Conservation (phyloP, 768 basidiomycete genomes). For the Nidularia sp. region DNA sequence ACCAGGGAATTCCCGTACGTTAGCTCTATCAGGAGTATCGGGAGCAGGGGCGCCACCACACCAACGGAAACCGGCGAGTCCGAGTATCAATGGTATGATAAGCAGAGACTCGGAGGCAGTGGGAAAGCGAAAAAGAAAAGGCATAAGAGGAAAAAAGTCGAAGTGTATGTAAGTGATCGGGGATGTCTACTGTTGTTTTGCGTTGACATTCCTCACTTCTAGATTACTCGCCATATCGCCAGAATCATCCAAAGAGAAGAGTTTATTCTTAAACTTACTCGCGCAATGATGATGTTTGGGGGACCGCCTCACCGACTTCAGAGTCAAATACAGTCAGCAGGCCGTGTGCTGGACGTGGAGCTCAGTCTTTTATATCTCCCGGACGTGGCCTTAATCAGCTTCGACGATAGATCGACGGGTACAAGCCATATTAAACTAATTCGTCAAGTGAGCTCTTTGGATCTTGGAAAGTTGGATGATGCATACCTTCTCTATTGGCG, state of each 20-base stretch:
- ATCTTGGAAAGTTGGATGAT: conserved; percentile 72
- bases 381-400: conserved; percentile 74
- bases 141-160: conserved; percentile 63
- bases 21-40: background rate
- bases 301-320: conserved; percentile 80
- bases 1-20: background rate
- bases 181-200: background rate
- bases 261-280: conserved; percentile 79
- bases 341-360: conserved; percentile 70
- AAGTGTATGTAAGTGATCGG: conserved; percentile 59
- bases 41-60: background rate
- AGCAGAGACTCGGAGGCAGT: background rate
- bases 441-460: conserved; percentile 64
- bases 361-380: conserved; percentile 72
- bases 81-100: background rate
- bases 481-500: conserved; percentile 75
- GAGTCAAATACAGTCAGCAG: conserved; percentile 77
- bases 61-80: background rate
- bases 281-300: conserved; percentile 89
- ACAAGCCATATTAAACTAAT: conserved; percentile 82
- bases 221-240: conserved; percentile 84
- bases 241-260: conserved; percentile 79
- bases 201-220: background rate
- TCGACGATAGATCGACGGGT: conserved; percentile 76
- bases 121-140: conserved; percentile 21